These are phyloP conservation scores for Passiflora organensis DNA, from an alignment of 345 rosid species.

Conservation along the genomic window DNA sequence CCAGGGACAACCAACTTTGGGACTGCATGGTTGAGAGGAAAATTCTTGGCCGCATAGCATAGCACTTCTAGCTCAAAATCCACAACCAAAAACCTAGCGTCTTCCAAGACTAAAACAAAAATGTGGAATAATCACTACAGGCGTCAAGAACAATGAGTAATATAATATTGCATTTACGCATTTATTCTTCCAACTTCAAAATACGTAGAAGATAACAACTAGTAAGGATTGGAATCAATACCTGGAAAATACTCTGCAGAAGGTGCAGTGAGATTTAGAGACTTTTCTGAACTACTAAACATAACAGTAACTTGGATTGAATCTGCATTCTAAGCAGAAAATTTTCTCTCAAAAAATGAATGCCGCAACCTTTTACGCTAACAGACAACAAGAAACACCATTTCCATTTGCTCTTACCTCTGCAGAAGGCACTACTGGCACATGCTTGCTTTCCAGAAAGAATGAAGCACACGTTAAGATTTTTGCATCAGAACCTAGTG, in stretches of 20 bases:
- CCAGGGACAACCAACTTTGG: slow-evolving; percentile 70
- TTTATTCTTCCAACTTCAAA: neutral
- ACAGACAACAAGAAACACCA: neutral
- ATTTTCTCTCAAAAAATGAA: slow-evolving; percentile 28
- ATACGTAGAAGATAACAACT: slow-evolving; percentile 3
- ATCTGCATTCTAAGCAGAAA: slow-evolving; percentile 80
- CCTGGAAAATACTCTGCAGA: slow-evolving; percentile 74
- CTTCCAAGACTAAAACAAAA: slow-evolving; percentile 54
- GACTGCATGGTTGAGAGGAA: slow-evolving; percentile 52
- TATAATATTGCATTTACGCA: neutral
- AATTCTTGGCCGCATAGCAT: slow-evolving; percentile 65
- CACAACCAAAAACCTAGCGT: slow-evolving; percentile 55
- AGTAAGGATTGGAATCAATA: slow-evolving; percentile 19
- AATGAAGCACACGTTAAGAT: slow-evolving; percentile 51
- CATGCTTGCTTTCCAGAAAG: slow-evolving; percentile 43
- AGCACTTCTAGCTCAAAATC: slow-evolving; percentile 73
- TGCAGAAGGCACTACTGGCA: slow-evolving; percentile 33
- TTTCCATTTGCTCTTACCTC: slow-evolving; percentile 49
- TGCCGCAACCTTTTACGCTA: slow-evolving; percentile 6
- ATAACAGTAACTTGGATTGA: slow-evolving; percentile 59
- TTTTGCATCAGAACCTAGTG: slow-evolving; percentile 31
- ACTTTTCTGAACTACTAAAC: slow-evolving; percentile 53
- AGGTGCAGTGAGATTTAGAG: slow-evolving; percentile 44
- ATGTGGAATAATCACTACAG: neutral
- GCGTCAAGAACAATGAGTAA: neutral